Evolutionary conservation across 2,329 filamentous ascomycete genomes (phyloP).

Genomic region (Graphilbum sp.): DNA sequence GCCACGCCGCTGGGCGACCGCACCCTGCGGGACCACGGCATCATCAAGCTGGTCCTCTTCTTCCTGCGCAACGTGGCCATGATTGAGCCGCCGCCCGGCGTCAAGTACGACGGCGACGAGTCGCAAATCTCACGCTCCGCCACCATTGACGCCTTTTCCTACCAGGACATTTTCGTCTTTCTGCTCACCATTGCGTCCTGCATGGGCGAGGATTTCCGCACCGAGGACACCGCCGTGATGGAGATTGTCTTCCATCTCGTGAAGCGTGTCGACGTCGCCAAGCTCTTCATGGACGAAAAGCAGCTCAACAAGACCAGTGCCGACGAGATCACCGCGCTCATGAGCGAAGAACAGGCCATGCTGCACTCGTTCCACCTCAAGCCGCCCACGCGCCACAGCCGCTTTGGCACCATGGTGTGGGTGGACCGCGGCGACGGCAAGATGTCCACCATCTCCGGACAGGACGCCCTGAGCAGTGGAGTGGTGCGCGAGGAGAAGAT

Average conservation of each 20-base stretch:
- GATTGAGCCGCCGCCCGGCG: constrained; percentile 57
- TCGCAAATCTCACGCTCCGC: constrained; percentile 75
- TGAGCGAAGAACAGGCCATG: constrained; percentile 76
- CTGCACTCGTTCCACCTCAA: constrained; percentile 58
- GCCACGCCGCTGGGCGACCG: constrained; percentile 61
- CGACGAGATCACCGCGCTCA: constrained; percentile 55
- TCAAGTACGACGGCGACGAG: constrained; percentile 74
- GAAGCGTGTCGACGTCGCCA: constrained; percentile 71
- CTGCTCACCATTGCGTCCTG: constrained; percentile 79
- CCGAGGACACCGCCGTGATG: constrained; percentile 76
- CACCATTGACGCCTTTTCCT: constrained; percentile 75
- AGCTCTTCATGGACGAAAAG: constrained; percentile 70
- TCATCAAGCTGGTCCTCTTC: constrained; percentile 80
- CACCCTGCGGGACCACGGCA: constrained; percentile 66
- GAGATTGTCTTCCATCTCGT: constrained; percentile 87
- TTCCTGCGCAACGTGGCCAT: constrained; percentile 79
- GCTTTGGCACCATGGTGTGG: constrained; percentile 97
- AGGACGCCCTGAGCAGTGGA: constrained; percentile 63
- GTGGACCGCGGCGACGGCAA: constrained; percentile 75
- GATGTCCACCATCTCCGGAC: constrained; percentile 73
- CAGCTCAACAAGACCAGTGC: constrained; percentile 53
- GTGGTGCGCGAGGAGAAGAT: constrained; percentile 68
- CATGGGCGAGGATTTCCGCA: constrained; percentile 83
- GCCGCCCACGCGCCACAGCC: constrained; percentile 74
- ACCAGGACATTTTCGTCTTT: constrained; percentile 78